Evolutionary conservation across 208 protist species (phyloP), one percentile per base, ranked within the genome.

Genomic region (Wallacemonas sp.): DNA sequence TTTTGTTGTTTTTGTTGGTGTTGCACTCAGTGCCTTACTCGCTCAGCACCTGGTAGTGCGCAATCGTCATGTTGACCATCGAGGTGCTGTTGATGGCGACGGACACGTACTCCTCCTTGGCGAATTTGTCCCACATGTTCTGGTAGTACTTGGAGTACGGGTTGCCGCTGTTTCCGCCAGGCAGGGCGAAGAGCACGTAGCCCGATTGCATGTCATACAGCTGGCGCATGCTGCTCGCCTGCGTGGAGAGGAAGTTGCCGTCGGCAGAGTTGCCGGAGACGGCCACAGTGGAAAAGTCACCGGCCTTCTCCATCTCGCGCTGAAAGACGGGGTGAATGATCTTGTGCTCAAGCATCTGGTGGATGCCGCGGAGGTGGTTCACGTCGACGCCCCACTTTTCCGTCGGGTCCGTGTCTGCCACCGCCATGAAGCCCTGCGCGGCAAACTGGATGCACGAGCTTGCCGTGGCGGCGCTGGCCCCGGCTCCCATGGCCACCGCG

Each of bases 101-200:
- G 23, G 63, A 18, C 14, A 88, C 77, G 72, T 82, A 88, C 39
- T 76, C 52, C 23, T 84, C 66, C 41, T 69, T 52, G 26, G 42
- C 77, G 36, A 74, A 88, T 38, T 72, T 39, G 20, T 81, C 67
- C 45, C 68, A 74, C 31, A 88, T 63, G 65, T 84, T 88, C 29
- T 88, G 46, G 61, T 84, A 88, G 65, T 72, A 77, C 45, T 71
- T 66, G 23, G 75, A 83, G 79, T 83, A 88, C 33, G 82, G 82
- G 66, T 85, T 88, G 57, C 82, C 82, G 63, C 78, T 88, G 57
- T 81, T 65, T 48, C 82, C 82, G 45, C 82, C 82, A 10, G 82
- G 82, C 10, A 88, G 52, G 22, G 68, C 66, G 57, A 85, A 75
- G 61, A 74, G 66, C 52, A 79, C 65, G 64, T 66, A 48, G 32